These are phyloP conservation scores for Volvox carteri DNA, from an alignment of 163 green algal genomes.

Conservation along the genomic window DNA sequence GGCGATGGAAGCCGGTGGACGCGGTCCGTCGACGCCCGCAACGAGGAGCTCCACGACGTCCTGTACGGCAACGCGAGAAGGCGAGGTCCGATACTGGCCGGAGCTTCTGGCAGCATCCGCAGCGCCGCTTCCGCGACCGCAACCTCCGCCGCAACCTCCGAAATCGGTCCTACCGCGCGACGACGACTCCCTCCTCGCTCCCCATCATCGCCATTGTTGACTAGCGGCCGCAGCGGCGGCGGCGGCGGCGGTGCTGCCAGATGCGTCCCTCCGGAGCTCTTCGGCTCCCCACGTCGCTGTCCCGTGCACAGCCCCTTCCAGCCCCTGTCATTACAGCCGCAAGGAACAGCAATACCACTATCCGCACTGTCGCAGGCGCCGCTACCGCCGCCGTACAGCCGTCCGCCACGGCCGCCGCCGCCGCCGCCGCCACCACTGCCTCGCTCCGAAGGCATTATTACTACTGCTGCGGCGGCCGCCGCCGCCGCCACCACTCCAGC, in stretches of 20 bases:
- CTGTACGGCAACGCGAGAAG: no score
- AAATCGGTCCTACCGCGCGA: neutral
- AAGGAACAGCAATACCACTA: neutral
- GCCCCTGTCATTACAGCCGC: neutral
- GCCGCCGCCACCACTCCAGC: neutral
- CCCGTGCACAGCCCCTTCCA: neutral
- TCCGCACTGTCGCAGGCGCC: neutral
- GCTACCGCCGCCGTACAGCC: neutral
- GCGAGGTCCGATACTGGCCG: no score
- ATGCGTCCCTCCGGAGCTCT: neutral
- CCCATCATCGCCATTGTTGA: neutral
- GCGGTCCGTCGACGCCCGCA: neutral
- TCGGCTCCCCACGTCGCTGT: no score
- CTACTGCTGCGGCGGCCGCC: no score
- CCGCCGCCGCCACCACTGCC: neutral
- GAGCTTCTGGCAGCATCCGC: no score
- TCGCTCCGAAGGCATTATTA: no score
- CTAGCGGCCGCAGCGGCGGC: neutral
- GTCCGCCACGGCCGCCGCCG: neutral
- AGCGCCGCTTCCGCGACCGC: no score
- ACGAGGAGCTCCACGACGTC: no score
- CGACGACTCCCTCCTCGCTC: no score
- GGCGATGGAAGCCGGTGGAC: neutral
- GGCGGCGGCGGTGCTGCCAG: neutral
- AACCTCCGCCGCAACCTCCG: neutral